These are phyloP conservation scores for Ordospora colligata DNA, from an alignment of 371 early-diverging fungal genomes.

Conservation along the genomic window DNA sequence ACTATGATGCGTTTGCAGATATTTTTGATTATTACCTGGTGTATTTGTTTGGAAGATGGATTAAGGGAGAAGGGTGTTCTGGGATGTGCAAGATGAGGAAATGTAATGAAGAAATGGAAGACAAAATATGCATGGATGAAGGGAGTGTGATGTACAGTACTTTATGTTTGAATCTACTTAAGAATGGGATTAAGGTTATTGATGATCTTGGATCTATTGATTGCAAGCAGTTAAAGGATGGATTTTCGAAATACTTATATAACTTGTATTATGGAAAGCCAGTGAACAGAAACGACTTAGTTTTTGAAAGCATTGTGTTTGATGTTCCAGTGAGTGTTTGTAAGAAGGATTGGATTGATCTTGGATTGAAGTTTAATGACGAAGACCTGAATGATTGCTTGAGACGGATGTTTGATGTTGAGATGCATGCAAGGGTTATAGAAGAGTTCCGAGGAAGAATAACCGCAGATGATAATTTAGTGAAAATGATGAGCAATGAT, in stretches of 20 bases:
- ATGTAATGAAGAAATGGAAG: not conserved
- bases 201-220: not conserved
- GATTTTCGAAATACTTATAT: conserved; percentile 5
- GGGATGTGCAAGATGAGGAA: not conserved
- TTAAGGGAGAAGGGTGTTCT: not conserved
- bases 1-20: conserved; percentile 19
- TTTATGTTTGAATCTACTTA: not conserved
- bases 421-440: not conserved
- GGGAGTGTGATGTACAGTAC: not conserved
- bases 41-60: not conserved
- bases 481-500: not conserved
- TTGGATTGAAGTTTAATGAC: not conserved
- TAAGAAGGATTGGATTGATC: not conserved
- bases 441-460: not conserved
- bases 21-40: conserved; percentile 32
- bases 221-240: not conserved
- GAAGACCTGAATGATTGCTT: not conserved
- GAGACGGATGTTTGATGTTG: not conserved
- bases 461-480: not conserved
- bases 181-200: not conserved
- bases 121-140: not conserved
- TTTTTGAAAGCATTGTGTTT: conserved; percentile 1
- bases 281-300: not conserved
- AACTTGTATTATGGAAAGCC: not conserved
- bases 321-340: not conserved